Conservation (phyloP, 371 early-diverging fungal species). For the Blyttiomyces sp. region DNA sequence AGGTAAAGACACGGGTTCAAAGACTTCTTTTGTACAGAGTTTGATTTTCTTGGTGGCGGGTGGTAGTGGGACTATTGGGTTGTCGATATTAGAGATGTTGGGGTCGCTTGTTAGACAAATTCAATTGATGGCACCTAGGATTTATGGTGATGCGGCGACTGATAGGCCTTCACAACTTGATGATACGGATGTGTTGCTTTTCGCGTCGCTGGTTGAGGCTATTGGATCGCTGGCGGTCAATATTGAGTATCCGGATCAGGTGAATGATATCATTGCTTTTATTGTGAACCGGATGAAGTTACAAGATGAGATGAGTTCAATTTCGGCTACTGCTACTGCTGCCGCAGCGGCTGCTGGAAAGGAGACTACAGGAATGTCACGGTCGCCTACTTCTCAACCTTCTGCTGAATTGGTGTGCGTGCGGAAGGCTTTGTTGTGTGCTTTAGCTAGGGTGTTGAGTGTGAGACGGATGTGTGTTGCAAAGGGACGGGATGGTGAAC, state of each 20-base stretch:
- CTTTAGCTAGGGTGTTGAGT: too few relatives aligned
- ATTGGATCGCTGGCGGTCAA: conserved; percentile 72
- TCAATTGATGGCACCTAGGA: not conserved
- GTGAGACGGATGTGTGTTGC: too few relatives aligned
- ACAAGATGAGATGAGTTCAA: too few relatives aligned
- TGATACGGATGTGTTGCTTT: not conserved
- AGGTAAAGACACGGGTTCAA: conserved; percentile 1
- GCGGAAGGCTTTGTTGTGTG: too few relatives aligned
- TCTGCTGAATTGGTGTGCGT: too few relatives aligned
- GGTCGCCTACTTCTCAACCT: too few relatives aligned
- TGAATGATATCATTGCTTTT: conserved; percentile 74
- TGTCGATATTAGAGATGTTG: conserved; percentile 79
- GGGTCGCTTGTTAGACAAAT: conserved; percentile 58
- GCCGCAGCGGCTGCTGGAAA: not conserved
- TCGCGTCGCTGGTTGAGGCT: conserved; percentile 48
- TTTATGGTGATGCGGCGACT: not conserved
- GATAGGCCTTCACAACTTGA: too few relatives aligned
- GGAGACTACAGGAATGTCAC: not conserved
- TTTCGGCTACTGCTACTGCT: not conserved
- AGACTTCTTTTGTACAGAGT: conserved; percentile 55
- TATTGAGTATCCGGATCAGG: conserved; percentile 79
- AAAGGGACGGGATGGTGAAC: too few relatives aligned
- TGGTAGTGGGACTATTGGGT: conserved; percentile 60
- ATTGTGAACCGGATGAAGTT: conserved; percentile 61
- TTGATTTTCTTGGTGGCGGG: conserved; percentile 56